Base-by-base conservation (phyloP, 129 eudicot genomes). In the Chrysanthemum lavandulifolium region DNA sequence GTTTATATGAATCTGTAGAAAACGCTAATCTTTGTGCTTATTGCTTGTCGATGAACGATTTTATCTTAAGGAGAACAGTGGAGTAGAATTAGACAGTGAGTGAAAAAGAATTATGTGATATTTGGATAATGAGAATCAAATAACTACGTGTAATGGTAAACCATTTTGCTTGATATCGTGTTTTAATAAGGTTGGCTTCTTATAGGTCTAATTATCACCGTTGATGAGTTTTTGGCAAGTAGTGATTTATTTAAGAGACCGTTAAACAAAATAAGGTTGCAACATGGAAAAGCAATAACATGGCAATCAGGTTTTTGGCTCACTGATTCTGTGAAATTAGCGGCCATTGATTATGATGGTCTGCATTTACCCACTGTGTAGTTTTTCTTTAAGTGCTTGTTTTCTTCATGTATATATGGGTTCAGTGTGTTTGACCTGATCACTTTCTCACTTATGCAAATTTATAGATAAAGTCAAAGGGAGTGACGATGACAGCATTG, bases 401-500 rank as follows among this genome's bases (percentile, higher is more conserved):
- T 43, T 63, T 52, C 66, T 54, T 48, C 71, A 56, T 54, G 73
- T 43, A 43, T 33, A 5, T 40, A 56, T 56, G 33, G 33, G 45
- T 71, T 48, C 15, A 1, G 23, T 5, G 52, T 74, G 36, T 51
- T 65, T 13, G 36, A 74, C 11, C 48, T 7, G 47, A 43, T 77
- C 52, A 43, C 6, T 49, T 18, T 69, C 14, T 33, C 8, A n/a
- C 6, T 10, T 19, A 7, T 29, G 27, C 31, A 12, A 60, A 31
- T 68, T 27, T 47, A 5, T 73, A 94, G 99, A 81, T 94, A 15
- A 94, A 94, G 84, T 72, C 96, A 0, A 93, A 93, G 86, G 98
- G 98, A 68, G 97, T 93, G 84, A 94, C 96, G 0, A 90, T 90
- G 97, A 94, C 97, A 0, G 96, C 99, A 23, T 55, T 90, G 81